Evolutionary conservation across 768 basidiomycete genomes (phyloP).

Genomic region (Mycena filopes): DNA sequence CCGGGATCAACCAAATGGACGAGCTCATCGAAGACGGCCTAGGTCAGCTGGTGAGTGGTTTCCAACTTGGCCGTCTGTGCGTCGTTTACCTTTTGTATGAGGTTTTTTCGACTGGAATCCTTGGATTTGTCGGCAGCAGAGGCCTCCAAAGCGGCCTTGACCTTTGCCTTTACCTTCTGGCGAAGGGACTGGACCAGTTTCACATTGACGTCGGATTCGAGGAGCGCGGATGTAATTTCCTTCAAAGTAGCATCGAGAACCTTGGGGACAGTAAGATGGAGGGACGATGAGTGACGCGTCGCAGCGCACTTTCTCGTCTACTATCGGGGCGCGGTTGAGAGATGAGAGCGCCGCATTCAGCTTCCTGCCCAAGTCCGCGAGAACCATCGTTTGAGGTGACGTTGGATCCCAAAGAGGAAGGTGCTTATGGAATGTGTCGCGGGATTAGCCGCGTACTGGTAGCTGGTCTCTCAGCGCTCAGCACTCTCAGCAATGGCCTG

Average conservation of each 20-base stretch:
- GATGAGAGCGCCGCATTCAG: slow-evolving; percentile 95
- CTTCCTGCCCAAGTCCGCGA: slow-evolving; percentile 93
- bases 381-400: slow-evolving; percentile 95
- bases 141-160: slow-evolving; percentile 81
- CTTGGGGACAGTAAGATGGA: slow-evolving; percentile 51
- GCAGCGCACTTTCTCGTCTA: slow-evolving; percentile 86
- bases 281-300: not conserved
- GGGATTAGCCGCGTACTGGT: no score
- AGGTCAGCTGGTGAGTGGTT: slow-evolving; percentile 7
- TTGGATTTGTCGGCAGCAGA: slow-evolving; percentile 74
- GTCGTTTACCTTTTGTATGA: slow-evolving; percentile 86
- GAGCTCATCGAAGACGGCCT: slow-evolving; percentile 98
- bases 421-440: no score
- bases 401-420: no score
- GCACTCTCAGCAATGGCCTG: no score
- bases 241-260: slow-evolving; percentile 94
- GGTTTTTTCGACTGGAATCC: slow-evolving; percentile 83
- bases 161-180: slow-evolving; percentile 90
- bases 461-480: no score
- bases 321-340: slow-evolving; percentile 83
- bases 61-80: no score
- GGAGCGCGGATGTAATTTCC: slow-evolving; percentile 91
- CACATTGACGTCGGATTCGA: slow-evolving; percentile 98
- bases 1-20: slow-evolving; percentile 96
- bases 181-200: slow-evolving; percentile 90